Percentiles rank a stretch among this genome's conserved stretches.
Evolutionary conservation across 768 basidiomycete genomes (phyloP).

Genomic region (Xerocomus spinulosus): DNA sequence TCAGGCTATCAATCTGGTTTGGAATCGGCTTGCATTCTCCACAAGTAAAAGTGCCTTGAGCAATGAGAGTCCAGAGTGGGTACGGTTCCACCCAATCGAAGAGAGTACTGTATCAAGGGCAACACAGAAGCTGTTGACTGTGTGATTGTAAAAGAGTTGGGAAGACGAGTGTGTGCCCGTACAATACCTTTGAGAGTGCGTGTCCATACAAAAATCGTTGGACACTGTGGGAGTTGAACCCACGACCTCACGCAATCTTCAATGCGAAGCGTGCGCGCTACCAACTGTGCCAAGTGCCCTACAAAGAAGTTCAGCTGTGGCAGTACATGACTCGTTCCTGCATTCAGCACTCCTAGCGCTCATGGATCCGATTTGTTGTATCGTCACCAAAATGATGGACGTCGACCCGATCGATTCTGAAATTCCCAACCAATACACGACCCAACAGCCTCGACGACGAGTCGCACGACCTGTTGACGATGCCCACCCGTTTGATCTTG

Average conservation of each 20-base stretch:
- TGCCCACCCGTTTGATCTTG: conserved; percentile 83
- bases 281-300: conserved; percentile 56
- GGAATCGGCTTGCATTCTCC: conserved; percentile 22
- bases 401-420: conserved; percentile 28
- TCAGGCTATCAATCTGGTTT: conserved; percentile 23
- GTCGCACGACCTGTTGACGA: conserved; percentile 58
- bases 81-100: too few relatives aligned
- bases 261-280: conserved; percentile 59
- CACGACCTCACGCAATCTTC: conserved; percentile 49
- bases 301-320: not conserved
- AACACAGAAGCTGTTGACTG: too few relatives aligned
- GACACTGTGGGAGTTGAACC: conserved; percentile 48
- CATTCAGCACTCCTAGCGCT: conserved; percentile 1
- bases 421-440: conserved; percentile 10
- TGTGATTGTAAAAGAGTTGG: too few relatives aligned
- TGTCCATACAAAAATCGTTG: conserved; percentile 2
- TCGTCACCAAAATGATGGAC: conserved; percentile 22
- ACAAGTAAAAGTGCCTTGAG: too few relatives aligned
- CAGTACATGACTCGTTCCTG: not conserved
- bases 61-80: too few relatives aligned
- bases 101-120: too few relatives aligned
- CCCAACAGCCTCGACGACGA: conserved; percentile 15
- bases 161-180: too few relatives aligned
- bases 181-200: too few relatives aligned
- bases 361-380: not conserved